These are phyloP conservation scores for Murraya paniculata DNA, from an alignment of 345 rosid genomes.

Conservation along the genomic window DNA sequence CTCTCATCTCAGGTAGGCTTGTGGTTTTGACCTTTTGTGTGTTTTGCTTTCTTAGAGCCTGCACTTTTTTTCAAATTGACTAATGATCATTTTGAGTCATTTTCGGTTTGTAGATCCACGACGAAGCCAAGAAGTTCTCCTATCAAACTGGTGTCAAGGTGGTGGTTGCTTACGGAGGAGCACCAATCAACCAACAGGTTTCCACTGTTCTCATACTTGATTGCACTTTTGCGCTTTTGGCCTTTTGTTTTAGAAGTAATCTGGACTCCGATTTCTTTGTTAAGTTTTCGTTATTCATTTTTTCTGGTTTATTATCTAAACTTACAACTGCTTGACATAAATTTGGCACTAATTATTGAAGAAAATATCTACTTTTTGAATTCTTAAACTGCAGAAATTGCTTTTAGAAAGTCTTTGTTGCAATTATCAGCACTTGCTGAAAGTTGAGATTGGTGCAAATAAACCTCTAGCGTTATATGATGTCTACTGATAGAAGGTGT, in stretches of 20 bases:
- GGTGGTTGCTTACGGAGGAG: conserved; percentile 98
- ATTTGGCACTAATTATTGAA: background rate
- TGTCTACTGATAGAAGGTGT: background rate
- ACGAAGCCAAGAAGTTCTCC: conserved; percentile 90
- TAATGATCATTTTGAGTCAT: background rate
- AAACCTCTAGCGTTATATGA: background rate
- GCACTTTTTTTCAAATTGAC: background rate
- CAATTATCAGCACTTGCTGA: background rate
- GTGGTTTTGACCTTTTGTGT: background rate
- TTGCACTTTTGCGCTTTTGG: conserved; percentile 11
- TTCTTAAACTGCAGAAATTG: background rate
- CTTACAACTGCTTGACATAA: background rate
- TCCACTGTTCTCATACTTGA: background rate
- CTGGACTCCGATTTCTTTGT: background rate
- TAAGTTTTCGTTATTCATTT: background rate
- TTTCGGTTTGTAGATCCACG: conserved; percentile 71
- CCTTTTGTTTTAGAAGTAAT: background rate
- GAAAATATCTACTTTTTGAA: background rate
- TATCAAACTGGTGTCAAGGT: conserved; percentile 98
- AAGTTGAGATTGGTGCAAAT: background rate
- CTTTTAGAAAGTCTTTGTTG: background rate
- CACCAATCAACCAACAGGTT: conserved; percentile 91
- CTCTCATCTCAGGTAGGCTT: conserved; percentile 81
- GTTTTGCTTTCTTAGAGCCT: conserved; percentile 10
- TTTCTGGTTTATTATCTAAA: background rate